Evolutionary conservation across 2,329 filamentous ascomycete species (phyloP).

Genomic region (Alternaria metachromatica): DNA sequence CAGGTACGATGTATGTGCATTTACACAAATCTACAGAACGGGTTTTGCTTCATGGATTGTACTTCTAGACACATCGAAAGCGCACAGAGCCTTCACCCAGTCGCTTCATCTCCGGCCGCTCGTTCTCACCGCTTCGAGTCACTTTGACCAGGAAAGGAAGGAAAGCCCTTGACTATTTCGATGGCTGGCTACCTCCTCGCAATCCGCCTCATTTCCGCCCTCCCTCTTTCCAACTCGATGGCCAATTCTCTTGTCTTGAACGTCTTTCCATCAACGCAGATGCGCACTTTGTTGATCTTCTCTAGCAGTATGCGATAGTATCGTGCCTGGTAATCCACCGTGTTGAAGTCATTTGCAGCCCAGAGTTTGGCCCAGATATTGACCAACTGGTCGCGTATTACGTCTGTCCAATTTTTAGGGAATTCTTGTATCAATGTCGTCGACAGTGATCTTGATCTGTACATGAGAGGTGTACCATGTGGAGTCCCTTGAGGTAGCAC

Average conservation of each 20-base stretch:
- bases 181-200: constrained; percentile 28
- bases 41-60: not conserved
- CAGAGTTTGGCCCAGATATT: constrained; percentile 46
- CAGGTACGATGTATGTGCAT: not conserved
- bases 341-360: constrained; percentile 34
- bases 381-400: constrained; percentile 24
- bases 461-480: not conserved
- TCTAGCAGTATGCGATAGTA: constrained; percentile 37
- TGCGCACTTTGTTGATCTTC: constrained; percentile 36
- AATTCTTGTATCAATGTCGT: not conserved
- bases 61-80: constrained; percentile 1
- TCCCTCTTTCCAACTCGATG: constrained; percentile 42
- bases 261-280: constrained; percentile 40
- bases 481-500: constrained; percentile 28
- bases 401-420: not conserved
- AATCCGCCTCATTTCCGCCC: constrained; percentile 37
- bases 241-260: constrained; percentile 37
- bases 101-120: not conserved
- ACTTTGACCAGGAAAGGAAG: not conserved
- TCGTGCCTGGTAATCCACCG: constrained; percentile 13
- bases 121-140: not conserved
- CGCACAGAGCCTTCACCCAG: constrained; percentile 2
- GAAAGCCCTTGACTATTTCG: not conserved
- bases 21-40: not conserved
- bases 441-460: not conserved